phyloP scores from a whole-genome alignment of 2,329 filamentous ascomycete genomes.

The Cordyceps fumosorosea region DNA sequence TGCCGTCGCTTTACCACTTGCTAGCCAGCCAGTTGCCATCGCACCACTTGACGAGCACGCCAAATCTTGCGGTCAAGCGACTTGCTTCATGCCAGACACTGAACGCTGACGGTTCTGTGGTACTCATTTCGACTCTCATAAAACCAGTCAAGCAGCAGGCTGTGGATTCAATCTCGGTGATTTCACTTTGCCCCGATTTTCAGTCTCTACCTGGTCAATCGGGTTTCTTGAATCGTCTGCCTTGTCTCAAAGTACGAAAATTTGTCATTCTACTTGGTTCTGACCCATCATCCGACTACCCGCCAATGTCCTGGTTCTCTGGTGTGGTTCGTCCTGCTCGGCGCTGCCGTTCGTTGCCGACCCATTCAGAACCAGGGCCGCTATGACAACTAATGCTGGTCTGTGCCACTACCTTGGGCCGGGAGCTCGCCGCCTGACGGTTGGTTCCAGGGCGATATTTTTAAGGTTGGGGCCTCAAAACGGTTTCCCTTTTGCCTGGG shows the following conservation, averaged over 20 bases:
- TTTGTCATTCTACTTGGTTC: neutral
- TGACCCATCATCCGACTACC: neutral
- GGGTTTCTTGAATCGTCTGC: neutral
- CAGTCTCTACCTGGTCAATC: neutral
- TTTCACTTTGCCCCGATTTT: neutral
- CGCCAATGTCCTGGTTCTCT: neutral
- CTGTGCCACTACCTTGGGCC: neutral
- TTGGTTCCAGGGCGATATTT: neutral
- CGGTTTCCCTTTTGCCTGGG: neutral
- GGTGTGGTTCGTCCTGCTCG: slow-evolving; percentile 10
- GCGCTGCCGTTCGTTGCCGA: slow-evolving; percentile 12
- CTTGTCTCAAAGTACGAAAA: slow-evolving; percentile 2
- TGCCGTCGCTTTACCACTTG: neutral
- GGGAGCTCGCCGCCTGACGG: neutral
- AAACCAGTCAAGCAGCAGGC: neutral
- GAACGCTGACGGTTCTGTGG: neutral
- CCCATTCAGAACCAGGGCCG: neutral
- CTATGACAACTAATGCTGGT: slow-evolving; percentile 4
- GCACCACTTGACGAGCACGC: neutral
- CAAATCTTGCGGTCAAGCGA: neutral
- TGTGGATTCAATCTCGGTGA: neutral
- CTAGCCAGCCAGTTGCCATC: neutral
- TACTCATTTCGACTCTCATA: neutral
- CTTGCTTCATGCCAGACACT: neutral
- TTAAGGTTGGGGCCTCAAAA: slow-evolving; percentile 9